phyloP scores from a whole-genome alignment of 2,329 filamentous ascomycete species.

The Hypomyces rosellus region DNA sequence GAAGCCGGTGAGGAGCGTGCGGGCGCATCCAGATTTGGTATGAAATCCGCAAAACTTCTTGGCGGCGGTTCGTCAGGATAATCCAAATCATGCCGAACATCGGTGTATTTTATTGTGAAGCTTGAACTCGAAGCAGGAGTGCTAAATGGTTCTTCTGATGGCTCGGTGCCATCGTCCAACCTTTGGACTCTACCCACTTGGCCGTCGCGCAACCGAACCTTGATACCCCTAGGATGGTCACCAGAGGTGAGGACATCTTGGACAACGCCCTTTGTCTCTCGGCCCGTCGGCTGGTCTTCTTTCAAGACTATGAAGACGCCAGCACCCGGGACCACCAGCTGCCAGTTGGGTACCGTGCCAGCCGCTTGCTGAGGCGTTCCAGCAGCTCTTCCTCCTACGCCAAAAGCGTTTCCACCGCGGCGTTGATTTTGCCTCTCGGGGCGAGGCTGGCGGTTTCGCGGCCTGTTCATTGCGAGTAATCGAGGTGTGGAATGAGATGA shows the following conservation, averaged over 20 bases:
- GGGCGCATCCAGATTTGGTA: conserved; percentile 25
- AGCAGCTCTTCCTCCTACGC: conserved; percentile 16
- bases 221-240: conserved; percentile 72
- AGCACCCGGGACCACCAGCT: conserved; percentile 57
- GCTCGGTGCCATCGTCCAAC: conserved; percentile 32
- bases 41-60: conserved; percentile 40
- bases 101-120: conserved; percentile 27
- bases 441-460: conserved; percentile 27
- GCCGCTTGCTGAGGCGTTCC: conserved; percentile 29
- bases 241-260: conserved; percentile 63
- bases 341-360: conserved; percentile 39
- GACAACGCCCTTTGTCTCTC: conserved; percentile 61
- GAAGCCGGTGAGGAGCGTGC: background rate
- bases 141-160: conserved; percentile 5
- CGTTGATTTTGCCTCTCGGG: conserved; percentile 18
- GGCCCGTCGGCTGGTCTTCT: conserved; percentile 66
- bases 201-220: conserved; percentile 66
- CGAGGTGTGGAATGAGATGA: background rate
- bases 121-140: conserved; percentile 13
- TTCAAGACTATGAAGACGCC: conserved; percentile 69
- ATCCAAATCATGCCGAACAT: conserved; percentile 19
- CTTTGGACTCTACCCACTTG: conserved; percentile 68
- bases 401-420: conserved; percentile 1
- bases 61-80: conserved; percentile 33
- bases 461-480: conserved; percentile 22